Evolutionary conservation across 2,329 filamentous ascomycete genomes (phyloP), one percentile per base, ranked within the genome.

Genomic region (Fusarium succisae): DNA sequence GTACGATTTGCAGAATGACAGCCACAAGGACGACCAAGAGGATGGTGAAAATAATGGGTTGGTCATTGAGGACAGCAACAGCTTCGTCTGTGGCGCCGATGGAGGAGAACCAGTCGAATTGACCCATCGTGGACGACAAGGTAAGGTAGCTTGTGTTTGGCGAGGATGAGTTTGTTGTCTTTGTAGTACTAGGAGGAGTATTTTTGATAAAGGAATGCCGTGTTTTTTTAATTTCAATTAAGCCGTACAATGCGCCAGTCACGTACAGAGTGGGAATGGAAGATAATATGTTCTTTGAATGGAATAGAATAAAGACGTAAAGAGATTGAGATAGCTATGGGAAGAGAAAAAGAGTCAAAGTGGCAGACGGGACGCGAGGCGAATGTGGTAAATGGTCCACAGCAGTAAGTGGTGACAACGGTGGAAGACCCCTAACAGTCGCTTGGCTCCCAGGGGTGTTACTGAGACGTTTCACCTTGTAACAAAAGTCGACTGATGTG

Each of bases 41-140:
- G 71, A 87, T 87, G 73, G 85, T 88, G 82, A 91, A 90, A 61
- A 91, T 83, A 69, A 87, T 82, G 28, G 89, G 89, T 80, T 91
- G 89, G 77, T 91, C 88, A 82, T 91, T 90, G 79, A 91, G 84
- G 60, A 87, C 86, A 72, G 87, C 88, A 76, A 91, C 87, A 74
- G 88, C 89, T 79, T 89, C 82, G 41, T 84, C 83, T 24, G 89
- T 90, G 55, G 89, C 89, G 80, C 89, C 89, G 76, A 91, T 86
- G 67, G 82, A 85, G 76, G 78, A 78, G 74, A 91, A 86, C 84
- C 87, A 91, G 80, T 87, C 87, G 79, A 90, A 91, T 79, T 88
- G 84, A 70, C 85, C 87, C 83, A 86, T 86, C 41, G 30, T 53
- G 62, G 54, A 47, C 26, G 44, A n/a, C 32, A 30, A 39, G 26